These are phyloP conservation scores for Glaciozyma martinii DNA, from an alignment of 768 basidiomycete species.

Conservation along the genomic window DNA sequence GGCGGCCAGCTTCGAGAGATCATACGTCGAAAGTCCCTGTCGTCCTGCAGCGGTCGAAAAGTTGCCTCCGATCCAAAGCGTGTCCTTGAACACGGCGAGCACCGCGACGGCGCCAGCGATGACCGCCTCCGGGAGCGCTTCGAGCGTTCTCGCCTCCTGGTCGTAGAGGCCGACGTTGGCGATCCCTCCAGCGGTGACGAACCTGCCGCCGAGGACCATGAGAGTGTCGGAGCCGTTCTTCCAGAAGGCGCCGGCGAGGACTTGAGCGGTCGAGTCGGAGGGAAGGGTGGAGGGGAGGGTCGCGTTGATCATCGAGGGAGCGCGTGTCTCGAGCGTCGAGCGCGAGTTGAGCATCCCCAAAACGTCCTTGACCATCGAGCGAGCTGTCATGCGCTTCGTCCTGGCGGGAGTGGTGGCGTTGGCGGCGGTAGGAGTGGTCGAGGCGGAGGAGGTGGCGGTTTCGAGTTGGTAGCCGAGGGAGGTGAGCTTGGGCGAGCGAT, in stretches of 20 bases:
- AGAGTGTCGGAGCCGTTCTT: constrained; percentile 65
- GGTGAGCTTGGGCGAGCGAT: constrained; percentile 13
- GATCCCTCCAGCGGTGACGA: constrained; percentile 52
- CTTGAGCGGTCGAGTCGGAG: constrained; percentile 48
- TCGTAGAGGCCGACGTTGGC: constrained; percentile 57
- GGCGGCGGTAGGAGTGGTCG: not conserved
- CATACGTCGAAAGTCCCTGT: constrained; percentile 70
- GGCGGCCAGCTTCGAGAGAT: constrained; percentile 61
- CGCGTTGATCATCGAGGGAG: constrained; percentile 1
- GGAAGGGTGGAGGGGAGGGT: not conserved
- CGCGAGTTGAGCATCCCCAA: not conserved
- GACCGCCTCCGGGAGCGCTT: constrained; percentile 53
- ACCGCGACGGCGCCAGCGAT: constrained; percentile 66
- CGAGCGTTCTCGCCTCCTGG: constrained; percentile 45
- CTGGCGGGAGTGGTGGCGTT: constrained; percentile 35
- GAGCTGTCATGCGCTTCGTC: not conserved
- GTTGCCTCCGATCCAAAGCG: constrained; percentile 74
- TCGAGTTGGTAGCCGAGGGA: constrained; percentile 25
- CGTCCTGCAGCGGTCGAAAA: constrained; percentile 55
- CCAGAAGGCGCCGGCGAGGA: constrained; percentile 84
- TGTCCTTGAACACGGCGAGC: constrained; percentile 61
- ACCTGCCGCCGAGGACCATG: constrained; percentile 82
- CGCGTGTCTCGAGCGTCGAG: not conserved
- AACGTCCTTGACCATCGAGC: constrained; percentile 1
- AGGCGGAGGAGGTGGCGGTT: constrained; percentile 10